Base-by-base conservation (phyloP, 805 yeast species). In the Ogataea saltuana region DNA sequence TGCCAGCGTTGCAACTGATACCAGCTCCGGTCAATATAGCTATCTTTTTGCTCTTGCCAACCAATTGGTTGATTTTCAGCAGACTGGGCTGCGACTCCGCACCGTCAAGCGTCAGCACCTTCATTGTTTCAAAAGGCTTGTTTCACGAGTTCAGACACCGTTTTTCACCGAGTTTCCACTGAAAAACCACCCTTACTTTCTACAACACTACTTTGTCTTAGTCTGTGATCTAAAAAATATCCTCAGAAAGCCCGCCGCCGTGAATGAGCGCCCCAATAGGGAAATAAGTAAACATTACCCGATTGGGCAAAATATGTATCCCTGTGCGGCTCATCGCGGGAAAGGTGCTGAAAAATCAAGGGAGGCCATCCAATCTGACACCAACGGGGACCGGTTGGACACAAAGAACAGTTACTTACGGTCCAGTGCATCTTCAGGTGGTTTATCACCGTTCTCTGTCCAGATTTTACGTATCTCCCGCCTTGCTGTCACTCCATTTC, bases 1-100 rank as follows among this genome's bases (percentile, higher is more conserved):
- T 93, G 0, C 99, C 98, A 1, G 98, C 97, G 60, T 86, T 88
- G 61, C 97, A 88, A 12, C 97, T 88, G 45, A 91, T 88, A 1
- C 99, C 99, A 2, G 99, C 99, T 6, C 99, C 98, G 0, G 97
- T 89, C 42, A 90, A 69, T 4, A 86, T 73, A 16, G 85, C 72
- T n/a, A 82, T 68, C 54, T 75, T 80, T 41, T 74, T 70, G 36
- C 81, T 62, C 51, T 75, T 75, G 48, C 63, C 63, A 1, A 80
- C 66, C 28, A 55, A 39, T 52, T 68, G 70, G 40, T 71, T 65
- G 17, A 77, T 69, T 40, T 65, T 65, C 42, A 28, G 27, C 16
- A 60, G 39, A 6, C 53, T 57, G n/a, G 41, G 49, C 21, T 44
- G 44, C 10, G 50, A 50, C n/a, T 28, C 46, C 10, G 35, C 27